These are phyloP conservation scores for Cytospora piceicola DNA, from an alignment of 2,329 filamentous ascomycete species.

Conservation along the genomic window DNA sequence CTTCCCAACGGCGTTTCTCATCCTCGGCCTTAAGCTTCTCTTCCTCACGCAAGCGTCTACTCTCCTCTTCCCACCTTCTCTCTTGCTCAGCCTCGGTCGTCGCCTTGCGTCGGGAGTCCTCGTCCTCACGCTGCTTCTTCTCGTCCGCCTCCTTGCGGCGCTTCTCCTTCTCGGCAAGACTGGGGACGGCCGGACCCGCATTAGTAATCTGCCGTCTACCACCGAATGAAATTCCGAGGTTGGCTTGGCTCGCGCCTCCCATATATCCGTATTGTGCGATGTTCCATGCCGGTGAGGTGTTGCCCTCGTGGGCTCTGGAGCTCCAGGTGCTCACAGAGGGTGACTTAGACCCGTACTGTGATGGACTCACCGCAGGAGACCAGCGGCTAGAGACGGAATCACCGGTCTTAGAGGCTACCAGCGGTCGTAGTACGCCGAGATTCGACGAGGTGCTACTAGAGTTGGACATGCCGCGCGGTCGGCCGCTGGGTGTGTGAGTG, in stretches of 20 bases:
- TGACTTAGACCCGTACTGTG: constrained; percentile 48
- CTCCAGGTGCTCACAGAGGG: constrained; percentile 85
- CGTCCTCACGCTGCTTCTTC: constrained; percentile 63
- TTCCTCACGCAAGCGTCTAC: constrained; percentile 60
- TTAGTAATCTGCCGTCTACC: constrained; percentile 90
- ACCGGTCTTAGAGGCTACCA: constrained; percentile 56
- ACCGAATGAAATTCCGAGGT: constrained; percentile 91
- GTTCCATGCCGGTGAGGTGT: constrained; percentile 92
- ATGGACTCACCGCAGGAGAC: constrained; percentile 66
- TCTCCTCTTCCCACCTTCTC: constrained; percentile 68
- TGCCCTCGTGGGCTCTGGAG: constrained; percentile 77
- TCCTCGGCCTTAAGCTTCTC: constrained; percentile 65
- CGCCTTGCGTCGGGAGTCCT: constrained; percentile 50
- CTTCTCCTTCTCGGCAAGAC: constrained; percentile 81
- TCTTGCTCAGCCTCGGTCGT: constrained; percentile 64
- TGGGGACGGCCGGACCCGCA: constrained; percentile 78
- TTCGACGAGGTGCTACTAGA: constrained; percentile 62
- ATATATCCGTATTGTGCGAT: constrained; percentile 98
- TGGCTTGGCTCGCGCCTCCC: constrained; percentile 95
- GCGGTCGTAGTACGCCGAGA: constrained; percentile 46
- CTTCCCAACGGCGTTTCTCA: constrained; percentile 75
- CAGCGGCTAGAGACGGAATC: constrained; percentile 59
- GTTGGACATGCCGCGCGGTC: constrained; percentile 56
- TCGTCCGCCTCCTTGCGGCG: constrained; percentile 59
- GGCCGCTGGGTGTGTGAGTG: constrained; percentile 42